Base-by-base conservation (phyloP, 1,139 yeast species). In the Geotrichum carabidarum region DNA sequence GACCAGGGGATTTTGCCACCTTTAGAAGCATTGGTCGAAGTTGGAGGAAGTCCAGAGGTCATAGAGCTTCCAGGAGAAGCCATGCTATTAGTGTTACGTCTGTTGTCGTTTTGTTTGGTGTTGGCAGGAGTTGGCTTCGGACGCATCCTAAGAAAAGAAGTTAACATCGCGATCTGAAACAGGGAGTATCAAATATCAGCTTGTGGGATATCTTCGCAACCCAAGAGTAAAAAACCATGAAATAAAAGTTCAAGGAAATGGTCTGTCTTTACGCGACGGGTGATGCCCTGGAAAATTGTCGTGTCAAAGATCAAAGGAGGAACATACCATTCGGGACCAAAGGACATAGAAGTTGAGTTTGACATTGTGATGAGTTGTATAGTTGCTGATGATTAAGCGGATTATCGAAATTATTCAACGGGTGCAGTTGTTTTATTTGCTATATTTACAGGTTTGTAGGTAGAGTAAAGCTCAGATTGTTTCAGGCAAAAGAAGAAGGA, bases 311-410 rank as follows among this genome's bases (percentile, higher is more conserved):
- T 31, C 45, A 8, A 18, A 31, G 44, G 32, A 17, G 12, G 40
- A 17, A 57, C 60, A 27, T 57, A 58, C 60, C 59, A 58, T 58
- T 58, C 59, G 22, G 60, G 59, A 34, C 60, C 60, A 52, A 57
- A 58, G 36, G 59, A 50, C 59, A 58, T 57, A 31, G 59, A 60
- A 27, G 68, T 59, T 44, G 67, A 59, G 56, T 65, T 65, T 27
- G 69, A 58, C 60, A 59, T 57, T 52, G 50, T 45, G 18, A 45
- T 34, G 45, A 18, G 14, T n/a, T 40, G 14, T 17, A 38, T 37
- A 9, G 47, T 30, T 18, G 44, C 27, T 22, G 30, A 18, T 36
- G 36, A 22, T 18, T 14, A 27, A 22, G 36, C n/a, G 3, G 18
- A 31, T 6, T 30, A 40, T 38, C 44, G 34, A 40, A 34, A 34